Base-by-base conservation (phyloP, 2,329 filamentous ascomycete species). In the Colletotrichum eremochloae region DNA sequence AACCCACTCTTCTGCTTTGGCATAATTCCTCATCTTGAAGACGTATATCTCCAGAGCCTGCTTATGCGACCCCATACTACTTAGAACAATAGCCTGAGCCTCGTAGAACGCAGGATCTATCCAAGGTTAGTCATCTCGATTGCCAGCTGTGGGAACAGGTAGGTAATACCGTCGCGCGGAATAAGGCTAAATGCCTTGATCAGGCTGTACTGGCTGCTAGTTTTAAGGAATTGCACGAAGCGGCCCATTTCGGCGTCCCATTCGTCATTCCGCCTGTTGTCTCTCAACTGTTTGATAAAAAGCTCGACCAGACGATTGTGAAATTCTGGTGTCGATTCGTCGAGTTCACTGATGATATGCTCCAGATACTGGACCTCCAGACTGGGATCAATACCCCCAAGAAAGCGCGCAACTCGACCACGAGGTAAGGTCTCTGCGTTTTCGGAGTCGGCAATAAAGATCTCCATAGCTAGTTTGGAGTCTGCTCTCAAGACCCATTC, bases 41-140 rank as follows among this genome's bases (percentile, higher is more conserved):
- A 98, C 96, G 80, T 97, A 99, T 64, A 99, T 97, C 79, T 96
- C 93, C n/a, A 99, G 85, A 0, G 96, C 96, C 82, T 98, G 95
- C 79, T 94, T 95, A 83, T 99, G 95, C 77, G 96, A 93, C 8
- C 94, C 94, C 94, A 98, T 97, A 76, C 96, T 97, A 81, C 94
- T 95, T 50, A 98, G 89, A 29, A 98, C 92, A 56, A 98, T 92
- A 8, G 96, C 96, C 73, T 96, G 91, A 2, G 94, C 91, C 80
- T 98, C 96, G 81, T 93, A 97, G 78, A 98, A 98, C 3, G 90
- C 87, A 0, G 95, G 86, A 80, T 98, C 94, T 96, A 75, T 24
- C 15, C 14, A 12, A 8, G 11, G 70, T 72, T 29, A 55, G 72
- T 77, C 15, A 76, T 73, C 44, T 75, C 46, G 65, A 42, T 53